Base-by-base conservation (phyloP, 176 grass and related monocot species). In the Aegilops bicornis region DNA sequence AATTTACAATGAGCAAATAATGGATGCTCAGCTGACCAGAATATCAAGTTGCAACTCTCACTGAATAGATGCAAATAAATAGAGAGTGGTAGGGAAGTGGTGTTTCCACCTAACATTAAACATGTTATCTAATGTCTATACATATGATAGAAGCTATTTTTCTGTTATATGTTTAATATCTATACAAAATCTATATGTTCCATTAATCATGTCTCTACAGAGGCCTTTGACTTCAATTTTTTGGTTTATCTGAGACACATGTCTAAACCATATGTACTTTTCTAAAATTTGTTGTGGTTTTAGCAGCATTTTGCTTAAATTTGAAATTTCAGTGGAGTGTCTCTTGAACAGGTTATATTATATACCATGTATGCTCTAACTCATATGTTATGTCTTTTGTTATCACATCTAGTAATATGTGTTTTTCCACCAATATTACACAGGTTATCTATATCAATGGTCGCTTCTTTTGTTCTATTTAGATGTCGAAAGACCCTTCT, bases 401-500 rank as follows among this genome's bases (percentile, higher is more conserved):
- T 37, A 64, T 71, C 48, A 7, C 33, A 85, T 82, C 19, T 37
- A 80, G 0, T 89, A 81, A 81, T 50, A 56, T 16, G 16, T 54
- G 45, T 20, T 81, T 69, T 64, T 24, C 40, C 42, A 70, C 43
- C 64, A 86, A 87, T 86, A 36, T 67, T 89, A 64, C 70, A 69
- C 91, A 99, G 97, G 97, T 99, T 77, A 85, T 99, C 85, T 99
- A 99, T 86, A 91, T 99, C 79, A 96, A 96, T 25, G 82, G 86
- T 16, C 94, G 92, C 4, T n/a, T 94, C 97, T 48, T 99, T 99
- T 84, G 97, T 99, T 83, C 75, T 99, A 78, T n/a, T 82, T 94
- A 88, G 97, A 99, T 89, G 92, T 94, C 56, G 97, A 94, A 87
- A 99, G 89, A 79, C 97, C 97, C 67, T 99, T 99, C 83, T 99